Percentiles rank a stretch among this genome's conserved stretches.
phyloP scores from a whole-genome alignment of 2,329 filamentous ascomycete genomes.

The Colletotrichum sp. region DNA sequence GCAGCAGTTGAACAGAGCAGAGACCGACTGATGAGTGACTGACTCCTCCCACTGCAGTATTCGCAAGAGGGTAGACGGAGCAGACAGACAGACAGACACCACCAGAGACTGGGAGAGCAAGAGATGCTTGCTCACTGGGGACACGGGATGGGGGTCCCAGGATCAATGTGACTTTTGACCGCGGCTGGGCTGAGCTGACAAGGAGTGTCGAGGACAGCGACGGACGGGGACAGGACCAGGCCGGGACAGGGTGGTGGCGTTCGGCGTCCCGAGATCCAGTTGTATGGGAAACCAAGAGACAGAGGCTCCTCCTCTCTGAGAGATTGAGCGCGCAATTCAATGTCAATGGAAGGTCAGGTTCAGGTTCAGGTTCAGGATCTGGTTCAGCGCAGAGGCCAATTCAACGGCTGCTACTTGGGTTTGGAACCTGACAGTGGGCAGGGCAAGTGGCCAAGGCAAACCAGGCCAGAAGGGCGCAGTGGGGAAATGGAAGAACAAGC shows the following conservation, averaged over 20 bases:
- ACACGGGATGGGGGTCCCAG: background rate
- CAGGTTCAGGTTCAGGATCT: background rate
- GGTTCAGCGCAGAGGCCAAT: background rate
- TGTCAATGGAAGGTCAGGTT: background rate
- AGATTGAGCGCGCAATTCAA: background rate
- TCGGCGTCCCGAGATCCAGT: conserved; percentile 6
- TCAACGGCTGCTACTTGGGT: background rate
- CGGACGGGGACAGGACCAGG: background rate
- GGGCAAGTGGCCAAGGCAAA: background rate
- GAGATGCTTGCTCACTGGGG: background rate
- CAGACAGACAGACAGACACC: background rate
- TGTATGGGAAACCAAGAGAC: background rate
- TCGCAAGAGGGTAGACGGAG: background rate
- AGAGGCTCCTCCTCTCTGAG: background rate
- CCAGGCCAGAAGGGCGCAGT: background rate
- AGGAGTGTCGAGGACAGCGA: background rate
- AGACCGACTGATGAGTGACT: background rate
- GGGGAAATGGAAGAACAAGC: conserved; percentile 1
- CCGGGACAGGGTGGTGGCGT: conserved; percentile 12
- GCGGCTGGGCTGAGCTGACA: conserved; percentile 8
- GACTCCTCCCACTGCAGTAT: background rate
- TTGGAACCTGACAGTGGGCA: background rate
- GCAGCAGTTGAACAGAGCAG: background rate
- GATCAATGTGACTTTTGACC: conserved; percentile 1
- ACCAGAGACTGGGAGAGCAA: background rate